Base-by-base conservation (phyloP, 495 filamentous ascomycete genomes). In the Penicillium verhagenii region DNA sequence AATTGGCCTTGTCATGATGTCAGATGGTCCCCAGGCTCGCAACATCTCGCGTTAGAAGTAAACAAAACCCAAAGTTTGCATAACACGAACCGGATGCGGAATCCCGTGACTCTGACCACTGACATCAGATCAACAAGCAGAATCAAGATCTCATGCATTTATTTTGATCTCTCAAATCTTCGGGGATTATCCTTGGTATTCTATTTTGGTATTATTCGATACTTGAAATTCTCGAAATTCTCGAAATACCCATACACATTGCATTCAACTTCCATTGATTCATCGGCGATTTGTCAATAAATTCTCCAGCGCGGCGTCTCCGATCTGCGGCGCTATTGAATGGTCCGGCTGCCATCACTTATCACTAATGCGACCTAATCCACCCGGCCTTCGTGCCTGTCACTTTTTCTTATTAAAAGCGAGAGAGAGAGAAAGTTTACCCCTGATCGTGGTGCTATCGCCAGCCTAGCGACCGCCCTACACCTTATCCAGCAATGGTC, bases 281-380 rank as follows among this genome's bases (percentile, higher is more conserved):
- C 42, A 26, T 31, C 42, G 54, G 23, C 24, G 16, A 54, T 54
- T 60, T 63, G 46, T 56, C 45, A 60, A 57, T 60, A 10, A 35
- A 44, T 52, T 51, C 53, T 40, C 21, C 53, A 52, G 52, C 35
- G 18, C 53, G 57, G 52, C 45, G 38, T 40, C 52, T 39, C 64
- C 61, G 64, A 67, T 67, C 64, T 57, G 57, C 64, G 52, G 49
- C 64, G 40, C 64, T 67, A 67, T 67, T 65, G 64, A 62, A 53
- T 38, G 35, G 35, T 53, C 43, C 51, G 50, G 50, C 47, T 58
- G 54, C 60, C 40, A 52, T 44, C 44, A 54, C 47, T 48, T 56
- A 52, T 44, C 44, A 54, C 47, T 48, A 56, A 58, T 54, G 35
- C 52, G 29, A 42, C 44, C 55, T 53, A 50, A 38, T 51, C 54